Evolutionary conservation across 1,284 basidiomycete species (phyloP), one percentile per base, ranked within the genome.

Genomic region (Leccinum solheimii): DNA sequence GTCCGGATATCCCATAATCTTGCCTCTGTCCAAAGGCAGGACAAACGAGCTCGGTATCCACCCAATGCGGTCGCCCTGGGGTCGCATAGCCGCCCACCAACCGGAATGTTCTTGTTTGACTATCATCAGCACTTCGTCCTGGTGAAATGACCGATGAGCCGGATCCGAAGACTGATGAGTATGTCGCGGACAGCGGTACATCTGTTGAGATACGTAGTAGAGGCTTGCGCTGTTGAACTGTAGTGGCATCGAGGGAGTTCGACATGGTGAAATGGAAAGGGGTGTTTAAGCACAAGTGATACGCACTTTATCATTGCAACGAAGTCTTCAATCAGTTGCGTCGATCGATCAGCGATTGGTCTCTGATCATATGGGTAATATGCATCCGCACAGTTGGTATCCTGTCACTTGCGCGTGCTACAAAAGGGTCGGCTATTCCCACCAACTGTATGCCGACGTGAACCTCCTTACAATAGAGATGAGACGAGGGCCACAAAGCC

Each of bases 61-160:
- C 56, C 90, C 88, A 49, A 89, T 80, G 40, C 74, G 73, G 57
- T 80, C 76, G 10, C 78, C 79, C 49, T 81, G 80, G 9, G 75
- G 76, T n/a, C 83, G 80, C 72, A 87, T 81, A 32, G 90, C 90
- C 30, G 87, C 89, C 88, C 88, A 91, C 90, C 90, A 91, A 7
- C 90, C 90, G 4, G 84, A 83, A n/a, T 81, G 79, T 72, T 91
- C 88, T 70, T 81, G 79, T 72, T 84, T 85, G 48, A 91, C 78
- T 55, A 92, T 78, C 32, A 84, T 81, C 32, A 92, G 75, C 11
- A 91, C 81, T 64, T 91, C 90, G 64, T 85, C 83, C 75, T 83
- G 83, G 43, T 73, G 73, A 72, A 91, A 90, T 1, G 82, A 76
- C 16, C 91, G 79, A 62, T 87, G 85, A 67, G 81, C 82, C 11